Conservation (phyloP, 768 basidiomycete species). For the Russula emetica region DNA sequence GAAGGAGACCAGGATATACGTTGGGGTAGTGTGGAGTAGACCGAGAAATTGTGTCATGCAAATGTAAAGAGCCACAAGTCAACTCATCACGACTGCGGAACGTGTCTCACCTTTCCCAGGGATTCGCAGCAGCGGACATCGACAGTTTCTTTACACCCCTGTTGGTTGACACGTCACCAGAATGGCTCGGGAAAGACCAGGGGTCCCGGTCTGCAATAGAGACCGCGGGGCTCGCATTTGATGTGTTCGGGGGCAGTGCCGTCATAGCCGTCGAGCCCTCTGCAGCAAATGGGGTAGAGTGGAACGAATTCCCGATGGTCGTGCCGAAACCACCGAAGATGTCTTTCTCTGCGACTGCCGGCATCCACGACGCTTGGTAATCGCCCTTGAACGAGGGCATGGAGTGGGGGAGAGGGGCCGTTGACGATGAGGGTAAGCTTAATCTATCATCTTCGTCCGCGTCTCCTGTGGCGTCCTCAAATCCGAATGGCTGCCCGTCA, state of each 20-base stretch:
- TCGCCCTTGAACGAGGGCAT: constrained; percentile 34
- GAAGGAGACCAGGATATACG: no score
- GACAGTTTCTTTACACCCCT: constrained; percentile 27
- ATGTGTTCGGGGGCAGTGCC: constrained; percentile 47
- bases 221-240: constrained; percentile 41
- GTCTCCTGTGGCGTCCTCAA: constrained; percentile 29
- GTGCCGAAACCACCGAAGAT: constrained; percentile 25
- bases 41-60: not conserved
- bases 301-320: constrained; percentile 18
- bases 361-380: constrained; percentile 36
- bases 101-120: constrained; percentile 26
- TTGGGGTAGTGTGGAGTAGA: constrained; percentile 4
- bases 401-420: constrained; percentile 26
- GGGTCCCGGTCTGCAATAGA: constrained; percentile 22
- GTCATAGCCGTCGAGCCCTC: constrained; percentile 27
- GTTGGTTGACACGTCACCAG: constrained; percentile 29
- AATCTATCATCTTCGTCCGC: constrained; percentile 31
- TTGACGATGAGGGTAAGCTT: constrained; percentile 29
- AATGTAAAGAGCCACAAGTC: not conserved
- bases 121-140: constrained; percentile 19
- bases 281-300: constrained; percentile 13
- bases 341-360: constrained; percentile 31
- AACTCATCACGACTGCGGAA: not conserved
- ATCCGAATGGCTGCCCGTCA: constrained; percentile 11
- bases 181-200: constrained; percentile 26